Evolutionary conservation across 1,284 basidiomycete species (phyloP).

Genomic region (Cronartium ribicola): DNA sequence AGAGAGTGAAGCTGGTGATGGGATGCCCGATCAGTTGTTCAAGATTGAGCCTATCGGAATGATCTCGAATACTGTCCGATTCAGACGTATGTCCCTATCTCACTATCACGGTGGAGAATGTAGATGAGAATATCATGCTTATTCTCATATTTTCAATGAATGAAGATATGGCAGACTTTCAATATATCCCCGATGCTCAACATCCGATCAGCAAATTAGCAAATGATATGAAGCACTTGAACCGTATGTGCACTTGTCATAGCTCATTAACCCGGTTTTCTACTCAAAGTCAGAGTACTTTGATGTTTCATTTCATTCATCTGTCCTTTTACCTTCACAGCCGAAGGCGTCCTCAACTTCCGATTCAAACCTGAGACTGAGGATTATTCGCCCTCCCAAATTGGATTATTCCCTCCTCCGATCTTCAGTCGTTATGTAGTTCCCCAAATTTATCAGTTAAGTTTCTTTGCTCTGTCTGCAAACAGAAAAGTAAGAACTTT

Average conservation of each 20-base stretch:
- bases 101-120: not conserved
- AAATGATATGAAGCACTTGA: slow-evolving; percentile 67
- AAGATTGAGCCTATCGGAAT: slow-evolving; percentile 70
- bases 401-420: slow-evolving; percentile 73
- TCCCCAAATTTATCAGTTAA: slow-evolving; percentile 71
- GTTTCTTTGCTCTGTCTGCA: slow-evolving; percentile 30
- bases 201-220: slow-evolving; percentile 69
- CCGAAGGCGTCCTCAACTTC: slow-evolving; percentile 67
- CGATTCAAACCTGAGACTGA: slow-evolving; percentile 64
- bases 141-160: not conserved
- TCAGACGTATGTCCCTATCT: slow-evolving; percentile 53
- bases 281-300: not conserved
- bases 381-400: slow-evolving; percentile 59
- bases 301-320: not conserved
- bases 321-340: slow-evolving; percentile 55
- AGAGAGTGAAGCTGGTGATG: slow-evolving; percentile 47
- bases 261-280: not conserved
- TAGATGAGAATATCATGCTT: not conserved
- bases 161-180: slow-evolving; percentile 83
- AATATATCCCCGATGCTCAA: slow-evolving; percentile 68
- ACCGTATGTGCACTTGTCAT: slow-evolving; percentile 59
- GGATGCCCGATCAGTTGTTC: slow-evolving; percentile 64
- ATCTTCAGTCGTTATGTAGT: slow-evolving; percentile 73
- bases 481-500: not conserved
- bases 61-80: slow-evolving; percentile 74